phyloP scores from a whole-genome alignment of 108 stramenopile genomes.

The Stephanodiscus minutulus region DNA sequence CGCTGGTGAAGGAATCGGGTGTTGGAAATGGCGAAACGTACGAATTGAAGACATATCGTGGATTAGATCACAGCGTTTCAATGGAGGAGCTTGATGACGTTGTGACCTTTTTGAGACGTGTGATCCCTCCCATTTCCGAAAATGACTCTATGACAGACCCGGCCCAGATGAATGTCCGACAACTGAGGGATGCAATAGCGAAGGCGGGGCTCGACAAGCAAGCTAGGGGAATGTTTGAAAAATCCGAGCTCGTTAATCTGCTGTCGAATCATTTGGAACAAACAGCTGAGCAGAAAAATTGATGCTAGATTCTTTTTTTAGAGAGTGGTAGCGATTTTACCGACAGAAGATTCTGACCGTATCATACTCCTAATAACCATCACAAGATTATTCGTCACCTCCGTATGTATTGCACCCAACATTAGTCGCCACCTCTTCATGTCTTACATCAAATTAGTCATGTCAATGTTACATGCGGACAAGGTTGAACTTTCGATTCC shows the following conservation, averaged over 20 bases:
- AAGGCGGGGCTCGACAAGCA: conserved; percentile 34
- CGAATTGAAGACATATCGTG: conserved; percentile 50
- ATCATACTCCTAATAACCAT: no score
- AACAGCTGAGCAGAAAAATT: background rate
- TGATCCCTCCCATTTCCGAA: conserved; percentile 38
- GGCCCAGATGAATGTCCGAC: conserved; percentile 52
- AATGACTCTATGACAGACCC: conserved; percentile 12
- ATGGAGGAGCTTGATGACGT: conserved; percentile 54
- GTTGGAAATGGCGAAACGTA: conserved; percentile 30
- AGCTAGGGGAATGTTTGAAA: conserved; percentile 59
- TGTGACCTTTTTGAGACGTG: conserved; percentile 38
- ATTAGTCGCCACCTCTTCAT: no score
- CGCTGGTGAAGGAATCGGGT: conserved; percentile 30
- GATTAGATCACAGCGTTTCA: conserved; percentile 54
- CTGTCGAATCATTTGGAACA: conserved; percentile 5
- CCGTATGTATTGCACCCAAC: no score
- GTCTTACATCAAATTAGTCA: no score
- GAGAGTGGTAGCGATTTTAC: no score
- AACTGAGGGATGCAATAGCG: conserved; percentile 50
- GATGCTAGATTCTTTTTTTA: background rate
- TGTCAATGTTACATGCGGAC: no score
- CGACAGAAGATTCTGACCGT: no score
- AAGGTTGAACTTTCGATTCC: no score
- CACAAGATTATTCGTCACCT: no score
- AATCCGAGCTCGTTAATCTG: conserved; percentile 52